Evolutionary conservation across 139 green algal species (phyloP).

Genomic region (Ostreobium quekettii): DNA sequence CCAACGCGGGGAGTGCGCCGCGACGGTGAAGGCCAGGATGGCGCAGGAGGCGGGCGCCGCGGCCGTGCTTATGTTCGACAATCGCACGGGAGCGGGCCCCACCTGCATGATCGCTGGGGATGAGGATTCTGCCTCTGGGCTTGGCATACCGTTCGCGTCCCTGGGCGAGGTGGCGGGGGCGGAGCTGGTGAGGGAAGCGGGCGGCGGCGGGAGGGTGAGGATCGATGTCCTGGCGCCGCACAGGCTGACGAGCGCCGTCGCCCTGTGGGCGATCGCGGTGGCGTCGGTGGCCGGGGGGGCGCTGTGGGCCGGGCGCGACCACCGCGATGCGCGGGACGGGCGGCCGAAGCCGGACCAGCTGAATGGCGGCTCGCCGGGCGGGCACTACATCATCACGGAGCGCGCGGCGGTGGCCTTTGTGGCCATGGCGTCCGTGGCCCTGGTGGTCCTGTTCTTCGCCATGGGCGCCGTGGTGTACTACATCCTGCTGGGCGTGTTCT

Average conservation of each 20-base stretch:
- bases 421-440: constrained; percentile 9
- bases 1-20: background rate
- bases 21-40: background rate
- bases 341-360: background rate
- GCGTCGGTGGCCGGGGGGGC: constrained; percentile 37
- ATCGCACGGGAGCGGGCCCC: background rate
- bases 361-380: background rate
- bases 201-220: background rate
- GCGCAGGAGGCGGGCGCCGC: background rate
- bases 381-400: background rate
- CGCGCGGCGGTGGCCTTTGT: constrained; percentile 5
- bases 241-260: constrained; percentile 16
- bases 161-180: background rate
- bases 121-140: background rate
- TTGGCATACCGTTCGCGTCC: background rate
- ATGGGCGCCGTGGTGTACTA: background rate
- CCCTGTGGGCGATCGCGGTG: constrained; percentile 64
- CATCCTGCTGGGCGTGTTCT: background rate
- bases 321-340: background rate
- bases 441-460: constrained; percentile 17
- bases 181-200: background rate
- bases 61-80: background rate
- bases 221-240: background rate
- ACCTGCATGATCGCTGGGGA: background rate
- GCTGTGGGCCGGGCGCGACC: constrained; percentile 48